Conservation (phyloP, 2,329 filamentous ascomycete genomes). For the Periconia digitata region DNA sequence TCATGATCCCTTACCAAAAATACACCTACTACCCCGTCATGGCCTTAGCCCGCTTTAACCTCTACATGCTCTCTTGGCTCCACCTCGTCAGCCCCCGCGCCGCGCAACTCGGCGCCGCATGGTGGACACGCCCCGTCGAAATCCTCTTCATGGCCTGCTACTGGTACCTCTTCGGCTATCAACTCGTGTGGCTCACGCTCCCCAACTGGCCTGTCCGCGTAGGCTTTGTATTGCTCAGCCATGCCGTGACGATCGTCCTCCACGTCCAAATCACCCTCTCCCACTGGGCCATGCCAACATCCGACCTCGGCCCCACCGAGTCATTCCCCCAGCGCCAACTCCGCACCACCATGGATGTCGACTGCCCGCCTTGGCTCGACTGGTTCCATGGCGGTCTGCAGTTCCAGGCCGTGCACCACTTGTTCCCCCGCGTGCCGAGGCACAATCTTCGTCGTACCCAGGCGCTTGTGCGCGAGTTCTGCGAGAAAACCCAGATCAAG, state of each 20-base stretch:
- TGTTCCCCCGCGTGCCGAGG: conserved; percentile 80
- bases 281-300: conserved; percentile 91
- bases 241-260: conserved; percentile 77
- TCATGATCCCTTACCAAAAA: conserved; percentile 72
- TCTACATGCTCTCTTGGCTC: conserved; percentile 80
- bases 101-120: conserved; percentile 72
- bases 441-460: conserved; percentile 80
- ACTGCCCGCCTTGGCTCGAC: conserved; percentile 84
- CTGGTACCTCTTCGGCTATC: conserved; percentile 85
- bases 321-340: conserved; percentile 91
- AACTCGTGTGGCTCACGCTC: conserved; percentile 72
- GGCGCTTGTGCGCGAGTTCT: conserved; percentile 77
- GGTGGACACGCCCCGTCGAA: conserved; percentile 85
- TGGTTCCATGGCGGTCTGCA: conserved; percentile 88
- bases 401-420: conserved; percentile 85
- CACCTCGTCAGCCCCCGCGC: conserved; percentile 71
- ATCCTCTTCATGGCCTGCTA: conserved; percentile 75
- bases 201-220: conserved; percentile 70
- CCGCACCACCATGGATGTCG: conserved; percentile 90
- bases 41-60: conserved; percentile 80
- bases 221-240: conserved; percentile 75
- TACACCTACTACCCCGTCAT: conserved; percentile 84
- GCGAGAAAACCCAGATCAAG: conserved; percentile 76
- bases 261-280: conserved; percentile 90
- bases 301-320: conserved; percentile 79